Percentiles rank a stretch among this genome's conserved stretches.
phyloP scores from a whole-genome alignment of 2,329 filamentous ascomycete species.

The Lachnellula arida region DNA sequence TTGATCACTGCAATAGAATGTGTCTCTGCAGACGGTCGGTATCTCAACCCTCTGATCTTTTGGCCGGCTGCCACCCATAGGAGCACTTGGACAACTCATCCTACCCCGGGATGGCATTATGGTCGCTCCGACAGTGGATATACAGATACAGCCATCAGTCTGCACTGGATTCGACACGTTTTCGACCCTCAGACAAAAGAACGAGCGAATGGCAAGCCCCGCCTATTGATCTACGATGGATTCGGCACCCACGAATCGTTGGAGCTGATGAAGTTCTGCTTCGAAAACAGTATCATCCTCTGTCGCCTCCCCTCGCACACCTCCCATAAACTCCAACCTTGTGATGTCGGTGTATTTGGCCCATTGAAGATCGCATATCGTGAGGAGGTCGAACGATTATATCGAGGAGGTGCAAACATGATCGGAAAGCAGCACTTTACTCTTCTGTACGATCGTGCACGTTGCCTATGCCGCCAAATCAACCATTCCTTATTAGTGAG shows the following conservation, averaged over 20 bases:
- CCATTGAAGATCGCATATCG: no score
- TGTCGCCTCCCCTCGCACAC: no score
- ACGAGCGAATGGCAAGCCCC: conserved; percentile 29
- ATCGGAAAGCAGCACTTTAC: no score
- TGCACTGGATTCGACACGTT: conserved; percentile 33
- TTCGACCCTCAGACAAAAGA: conserved; percentile 34
- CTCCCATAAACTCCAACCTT: no score
- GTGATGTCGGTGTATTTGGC: no score
- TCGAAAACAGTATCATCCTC: conserved; percentile 26
- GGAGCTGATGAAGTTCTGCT: conserved; percentile 28
- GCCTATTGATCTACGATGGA: conserved; percentile 33
- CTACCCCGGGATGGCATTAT: conserved; percentile 31
- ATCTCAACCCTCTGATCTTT: conserved; percentile 25
- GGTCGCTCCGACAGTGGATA: conserved; percentile 25
- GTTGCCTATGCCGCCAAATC: no score
- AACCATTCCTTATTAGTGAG: no score
- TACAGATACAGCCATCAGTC: conserved; percentile 31
- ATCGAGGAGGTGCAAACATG: no score
- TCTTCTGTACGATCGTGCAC: no score
- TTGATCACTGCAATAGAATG: conserved; percentile 14
- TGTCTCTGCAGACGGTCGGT: conserved; percentile 24
- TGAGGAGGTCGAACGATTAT: no score
- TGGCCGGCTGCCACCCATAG: conserved; percentile 27
- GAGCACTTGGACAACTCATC: conserved; percentile 26
- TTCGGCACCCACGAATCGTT: conserved; percentile 35